Evolutionary conservation across 1,284 basidiomycete species (phyloP), one percentile per base, ranked within the genome.

Genomic region (Apiotrichum sp.): DNA sequence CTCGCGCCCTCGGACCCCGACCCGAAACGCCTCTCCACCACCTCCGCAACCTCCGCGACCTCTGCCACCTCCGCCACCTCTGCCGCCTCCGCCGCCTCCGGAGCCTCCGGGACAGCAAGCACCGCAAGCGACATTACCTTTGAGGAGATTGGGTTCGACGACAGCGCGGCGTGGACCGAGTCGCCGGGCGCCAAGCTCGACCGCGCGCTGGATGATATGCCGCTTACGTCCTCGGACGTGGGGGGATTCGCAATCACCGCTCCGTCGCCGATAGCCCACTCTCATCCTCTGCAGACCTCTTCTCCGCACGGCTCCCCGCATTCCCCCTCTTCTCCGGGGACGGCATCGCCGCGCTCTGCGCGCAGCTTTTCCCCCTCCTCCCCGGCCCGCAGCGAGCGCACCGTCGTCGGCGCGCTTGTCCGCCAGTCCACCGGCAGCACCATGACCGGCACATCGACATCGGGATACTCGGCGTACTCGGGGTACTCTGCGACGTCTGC

Each of bases 61-160:
- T 47, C 45, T 9, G 39, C 47, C 5, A 35, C 38, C 5, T 11
- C 9, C 4, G 47, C n/a, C 2, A 1, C 14, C 22, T 14, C 32
- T 31, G 29, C 29, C 48, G n/a, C 39, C 3, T 13, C 16, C 39
- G 14, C 13, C 47, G 16, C n/a, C 9, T 5, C 4, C 32, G 48
- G 16, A 4, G 16, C 39, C 11, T 9, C 10, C n/a, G n/a, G n/a
- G n/a, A n/a, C n/a, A n/a, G 11, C 44, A 4, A 35, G 13, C 36
- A 34, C 29, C 1, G 10, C 39, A 9, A 47, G 45, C 31, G 45
- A 47, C n/a, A 44, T 61, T 11, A 50, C 44, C n/a, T 61, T 58
- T 29, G 56, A 61, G 52, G 59, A 61, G 46, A 49, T 61, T 44
- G 59, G 59, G 13, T 61, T 61, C 43, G 59, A 58, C 45, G 56